Evolutionary conservation across 306 rosid species (phyloP), one percentile per base, ranked within the genome.

Genomic region (Vachellia collinsii): DNA sequence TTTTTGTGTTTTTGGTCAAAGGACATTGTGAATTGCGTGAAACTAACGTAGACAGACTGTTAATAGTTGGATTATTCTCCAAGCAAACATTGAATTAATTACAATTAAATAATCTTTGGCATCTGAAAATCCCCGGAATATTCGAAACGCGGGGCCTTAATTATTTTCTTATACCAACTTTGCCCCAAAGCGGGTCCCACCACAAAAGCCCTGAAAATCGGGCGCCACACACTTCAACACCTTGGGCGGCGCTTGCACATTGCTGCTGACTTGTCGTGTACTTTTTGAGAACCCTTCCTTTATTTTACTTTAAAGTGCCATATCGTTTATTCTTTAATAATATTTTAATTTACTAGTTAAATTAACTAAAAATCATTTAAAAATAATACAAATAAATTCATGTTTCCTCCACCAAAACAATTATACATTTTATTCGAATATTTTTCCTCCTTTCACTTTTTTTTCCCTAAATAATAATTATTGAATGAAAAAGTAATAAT

Each of bases 201-300:
- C 16, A 68, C 65, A 79, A 37, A 64, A 51, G 44, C 16, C 70
- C 66, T 81, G 67, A 51, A 66, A 71, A 22, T 59, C 13, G 70
- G 46, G 39, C 68, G 3, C 63, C 56, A 1, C 74, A 58, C 44
- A 22, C 16, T 22, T 54, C 63, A 13, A 4, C 23, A 8, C 4
- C 17, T 34, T 36, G 1, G 74, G 38, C 65, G 88, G 82, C 87
- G 83, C 78, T 58, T 23, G 19, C 71, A 58, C 74, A 75, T 72
- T 58, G 78, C 67, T 78, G 90, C 63, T 80, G 91, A 86, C 34
- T 56, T 19, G 34, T 54, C 43, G 64, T 62, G 70, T 48, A 76
- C 47, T 79, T 77, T 56, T 56, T n/a, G 29, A 19, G 4, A 50
- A 50, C 4, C n/a, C 1, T 50, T 50, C 16, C 19, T 16, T 50